These are phyloP conservation scores for Aspergillus homomorphus DNA, from an alignment of 495 filamentous ascomycete genomes.

Conservation along the genomic window DNA sequence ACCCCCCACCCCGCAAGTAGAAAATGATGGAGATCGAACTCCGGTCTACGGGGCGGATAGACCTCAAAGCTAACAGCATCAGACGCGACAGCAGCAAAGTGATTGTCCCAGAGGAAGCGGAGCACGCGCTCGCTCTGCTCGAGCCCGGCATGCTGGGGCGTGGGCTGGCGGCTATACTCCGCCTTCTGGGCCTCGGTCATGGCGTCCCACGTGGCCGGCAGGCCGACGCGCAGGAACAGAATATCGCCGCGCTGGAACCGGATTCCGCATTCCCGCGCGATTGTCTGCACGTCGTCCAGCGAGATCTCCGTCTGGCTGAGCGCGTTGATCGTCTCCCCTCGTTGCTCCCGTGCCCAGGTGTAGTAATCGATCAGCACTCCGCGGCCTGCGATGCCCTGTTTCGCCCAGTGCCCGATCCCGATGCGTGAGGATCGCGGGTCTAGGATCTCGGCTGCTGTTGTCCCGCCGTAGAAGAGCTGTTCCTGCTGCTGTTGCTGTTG, in stretches of 20 bases:
- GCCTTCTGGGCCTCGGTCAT: slow-evolving; percentile 38
- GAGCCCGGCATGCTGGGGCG: slow-evolving; percentile 55
- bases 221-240: slow-evolving; percentile 70
- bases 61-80: slow-evolving; percentile 67
- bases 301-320: slow-evolving; percentile 62
- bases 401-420: slow-evolving; percentile 47
- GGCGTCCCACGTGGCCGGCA: slow-evolving; percentile 45
- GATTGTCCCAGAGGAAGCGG: slow-evolving; percentile 66
- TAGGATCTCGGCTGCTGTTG: slow-evolving; percentile 50
- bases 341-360: slow-evolving; percentile 41
- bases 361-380: slow-evolving; percentile 56
- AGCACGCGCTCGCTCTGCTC: slow-evolving; percentile 63
- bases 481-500: too few relatives aligned
- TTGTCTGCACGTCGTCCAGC: slow-evolving; percentile 45
- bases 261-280: slow-evolving; percentile 57
- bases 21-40: slow-evolving; percentile 61
- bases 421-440: slow-evolving; percentile 51
- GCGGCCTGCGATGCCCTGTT: slow-evolving; percentile 52
- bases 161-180: slow-evolving; percentile 37
- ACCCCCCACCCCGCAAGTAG: slow-evolving; percentile 65
- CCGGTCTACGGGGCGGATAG: slow-evolving; percentile 51
- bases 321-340: slow-evolving; percentile 50
- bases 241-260: slow-evolving; percentile 60
- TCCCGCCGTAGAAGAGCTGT: slow-evolving; percentile 52
- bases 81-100: slow-evolving; percentile 64